Evolutionary conservation across 2,329 filamentous ascomycete species (phyloP), one percentile per base, ranked within the genome.

Genomic region (Fusarium brevicatenulatum): DNA sequence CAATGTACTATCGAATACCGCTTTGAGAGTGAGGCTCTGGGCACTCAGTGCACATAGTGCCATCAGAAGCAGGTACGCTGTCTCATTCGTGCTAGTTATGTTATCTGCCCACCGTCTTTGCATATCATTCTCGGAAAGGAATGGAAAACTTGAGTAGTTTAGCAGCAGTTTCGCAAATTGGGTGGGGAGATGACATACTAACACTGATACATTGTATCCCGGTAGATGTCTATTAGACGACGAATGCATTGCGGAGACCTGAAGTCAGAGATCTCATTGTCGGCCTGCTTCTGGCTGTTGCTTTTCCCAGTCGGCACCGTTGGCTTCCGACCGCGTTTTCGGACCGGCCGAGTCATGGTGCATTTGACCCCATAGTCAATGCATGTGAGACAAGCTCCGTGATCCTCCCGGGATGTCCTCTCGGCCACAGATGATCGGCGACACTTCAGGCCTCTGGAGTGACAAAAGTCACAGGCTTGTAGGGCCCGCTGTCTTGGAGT

Each of bases 21-120:
- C 59, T 47, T 62, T 62, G 21, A 62, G 59, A 1, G 59, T 57
- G 7, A 57, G 54, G 7, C 52, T 63, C 34, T 63, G 42, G 11
- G 60, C 53, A n/a, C 53, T 59, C 5, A 58, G 40, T 11, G 53
- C 60, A 3, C 42, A 59, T 7, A 59, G 3, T 13, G 60, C 60
- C 53, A 63, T 58, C 1, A 63, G 4, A 11, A 63, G 60, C 42
- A 59, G 7, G 34, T 63, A 63, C 0, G 42, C 25, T 6, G 36
- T 46, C 42, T 58, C n/a, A 5, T 19, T n/a, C 0, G 43, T 19
- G 6, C 8, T 4, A 7, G 53, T 53, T n/a, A 59, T 47, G 0
- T 1, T 40, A 1, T 49, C 21, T 23, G 60, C 53, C 60, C 42
- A 63, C 1, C 60, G 60, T 4, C 25, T 19, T 59, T 58, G 34